phyloP scores from a whole-genome alignment of 1,139 yeast species.

The Meyerozyma carpophila region DNA sequence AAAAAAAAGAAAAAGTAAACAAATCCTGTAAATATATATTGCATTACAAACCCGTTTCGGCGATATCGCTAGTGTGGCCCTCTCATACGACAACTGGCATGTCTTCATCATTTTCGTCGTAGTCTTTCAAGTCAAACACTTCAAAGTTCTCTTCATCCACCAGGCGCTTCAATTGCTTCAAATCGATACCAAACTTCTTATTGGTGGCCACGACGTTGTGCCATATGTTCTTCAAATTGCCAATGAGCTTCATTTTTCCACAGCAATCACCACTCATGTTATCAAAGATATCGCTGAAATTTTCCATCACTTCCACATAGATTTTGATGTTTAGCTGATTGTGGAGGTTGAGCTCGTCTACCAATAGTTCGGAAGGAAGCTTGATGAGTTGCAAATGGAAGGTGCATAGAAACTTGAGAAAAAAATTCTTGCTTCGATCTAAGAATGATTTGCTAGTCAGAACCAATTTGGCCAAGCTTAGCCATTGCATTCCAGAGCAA shows the following conservation, averaged over 20 bases:
- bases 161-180: conserved; percentile 6
- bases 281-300: conserved; percentile 12
- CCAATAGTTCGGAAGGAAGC: conserved; percentile 22
- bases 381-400: conserved; percentile 15
- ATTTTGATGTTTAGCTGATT: conserved; percentile 9
- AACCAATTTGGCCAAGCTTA: conserved; percentile 16
- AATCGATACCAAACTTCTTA: conserved; percentile 13
- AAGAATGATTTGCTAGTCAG: conserved; percentile 19
- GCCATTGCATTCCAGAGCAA: conserved; percentile 29
- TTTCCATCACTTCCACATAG: conserved; percentile 16
- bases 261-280: conserved; percentile 10
- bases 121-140: conserved; percentile 16
- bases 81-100: conserved; percentile 20
- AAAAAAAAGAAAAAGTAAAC: not conserved
- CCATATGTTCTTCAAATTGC: conserved; percentile 19
- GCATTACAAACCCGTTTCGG: not conserved
- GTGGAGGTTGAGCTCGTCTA: conserved; percentile 11
- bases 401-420: conserved; percentile 10
- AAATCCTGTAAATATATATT: not conserved
- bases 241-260: conserved; percentile 17
- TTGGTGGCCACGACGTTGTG: conserved; percentile 6
- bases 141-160: conserved; percentile 18
- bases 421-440: conserved; percentile 8
- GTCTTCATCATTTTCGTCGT: conserved; percentile 25
- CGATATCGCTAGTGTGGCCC: too few relatives aligned